Evolutionary conservation across 1,284 basidiomycete species (phyloP).

Genomic region (Ceratobasidium sp.): DNA sequence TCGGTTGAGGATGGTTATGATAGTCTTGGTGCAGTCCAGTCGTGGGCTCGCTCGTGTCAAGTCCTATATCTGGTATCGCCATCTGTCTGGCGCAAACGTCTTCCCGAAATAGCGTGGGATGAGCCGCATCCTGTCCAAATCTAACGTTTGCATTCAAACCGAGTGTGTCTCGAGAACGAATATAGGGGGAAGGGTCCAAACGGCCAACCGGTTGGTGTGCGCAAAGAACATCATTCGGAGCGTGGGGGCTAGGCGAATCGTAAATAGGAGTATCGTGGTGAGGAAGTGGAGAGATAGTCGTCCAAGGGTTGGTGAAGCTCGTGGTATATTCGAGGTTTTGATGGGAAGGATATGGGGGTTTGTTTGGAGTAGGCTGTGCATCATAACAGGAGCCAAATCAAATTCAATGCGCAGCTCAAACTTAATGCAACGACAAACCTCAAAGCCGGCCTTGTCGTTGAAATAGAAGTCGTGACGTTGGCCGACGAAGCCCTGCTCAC

Average conservation of each 20-base stretch:
- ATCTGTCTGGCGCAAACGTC: neutral
- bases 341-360: neutral
- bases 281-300: neutral
- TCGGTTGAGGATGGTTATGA: neutral
- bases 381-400: neutral
- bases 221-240: neutral
- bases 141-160: constrained; percentile 8
- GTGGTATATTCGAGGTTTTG: neutral
- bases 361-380: neutral
- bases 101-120: neutral
- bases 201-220: neutral
- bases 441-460: neutral
- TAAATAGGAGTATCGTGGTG: neutral
- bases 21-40: neutral
- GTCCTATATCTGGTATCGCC: constrained; percentile 1
- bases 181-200: neutral
- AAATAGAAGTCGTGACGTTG: neutral
- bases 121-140: constrained; percentile 6
- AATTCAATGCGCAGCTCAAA: neutral
- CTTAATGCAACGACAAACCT: neutral
- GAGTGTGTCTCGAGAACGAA: neutral
- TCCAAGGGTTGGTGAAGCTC: too few relatives aligned
- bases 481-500: neutral
- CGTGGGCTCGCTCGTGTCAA: neutral
- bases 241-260: too few relatives aligned